Percentiles rank a stretch among this genome's conserved stretches.
Evolutionary conservation across 192 early-diverging fungal species (phyloP).

Genomic region (Entomortierella parvispora): DNA sequence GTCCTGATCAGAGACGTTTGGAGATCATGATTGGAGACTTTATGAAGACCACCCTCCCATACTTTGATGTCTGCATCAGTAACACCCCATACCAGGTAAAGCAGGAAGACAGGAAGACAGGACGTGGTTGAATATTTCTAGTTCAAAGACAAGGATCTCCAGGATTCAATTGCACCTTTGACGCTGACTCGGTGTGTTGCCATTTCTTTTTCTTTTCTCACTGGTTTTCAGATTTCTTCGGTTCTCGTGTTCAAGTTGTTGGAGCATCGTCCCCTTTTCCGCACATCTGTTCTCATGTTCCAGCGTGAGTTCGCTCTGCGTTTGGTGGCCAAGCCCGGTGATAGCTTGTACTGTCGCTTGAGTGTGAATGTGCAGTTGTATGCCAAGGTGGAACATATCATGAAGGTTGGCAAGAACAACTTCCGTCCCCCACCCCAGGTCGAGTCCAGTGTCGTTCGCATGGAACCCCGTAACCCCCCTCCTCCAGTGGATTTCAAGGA

Average conservation of each 20-base stretch:
- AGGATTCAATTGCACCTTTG: background rate
- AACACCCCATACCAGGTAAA: constrained; percentile 95
- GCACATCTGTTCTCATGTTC: constrained; percentile 97
- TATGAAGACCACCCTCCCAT: constrained; percentile 95
- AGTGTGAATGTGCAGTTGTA: constrained; percentile 95
- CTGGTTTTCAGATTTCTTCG: constrained; percentile 82
- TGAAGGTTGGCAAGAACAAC: constrained; percentile 99
- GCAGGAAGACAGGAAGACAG: background rate
- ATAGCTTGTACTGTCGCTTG: constrained; percentile 90
- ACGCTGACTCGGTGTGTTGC: background rate
- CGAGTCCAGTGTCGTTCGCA: constrained; percentile 93
- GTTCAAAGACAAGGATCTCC: background rate
- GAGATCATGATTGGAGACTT: constrained; percentile 98
- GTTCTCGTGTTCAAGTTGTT: constrained; percentile 96
- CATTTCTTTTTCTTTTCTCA: background rate
- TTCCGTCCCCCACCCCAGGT: constrained; percentile 98
- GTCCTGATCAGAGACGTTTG: constrained; percentile 81
- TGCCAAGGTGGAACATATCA: constrained; percentile 94
- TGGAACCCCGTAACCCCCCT: constrained; percentile 94
- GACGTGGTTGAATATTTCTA: too few relatives aligned
- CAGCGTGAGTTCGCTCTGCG: constrained; percentile 98
- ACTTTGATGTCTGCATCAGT: constrained; percentile 97
- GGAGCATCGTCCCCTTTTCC: constrained; percentile 91
- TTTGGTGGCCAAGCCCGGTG: constrained; percentile 93
- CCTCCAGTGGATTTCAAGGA: constrained; percentile 95